Conservation (phyloP, 2,329 filamentous ascomycete genomes). For the Teratosphaeria viscida region DNA sequence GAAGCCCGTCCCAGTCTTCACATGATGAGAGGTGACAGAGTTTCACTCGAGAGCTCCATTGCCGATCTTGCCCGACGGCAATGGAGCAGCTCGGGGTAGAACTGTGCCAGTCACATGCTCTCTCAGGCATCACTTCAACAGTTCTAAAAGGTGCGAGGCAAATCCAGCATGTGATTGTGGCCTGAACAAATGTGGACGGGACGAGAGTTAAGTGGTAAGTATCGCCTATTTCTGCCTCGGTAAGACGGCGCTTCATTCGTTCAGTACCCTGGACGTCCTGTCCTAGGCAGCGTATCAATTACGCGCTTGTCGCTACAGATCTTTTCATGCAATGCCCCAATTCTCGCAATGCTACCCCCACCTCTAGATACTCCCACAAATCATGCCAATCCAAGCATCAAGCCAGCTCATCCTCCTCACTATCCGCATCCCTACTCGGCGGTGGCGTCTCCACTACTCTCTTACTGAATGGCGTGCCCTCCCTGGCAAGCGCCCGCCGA, state of each 20-base stretch:
- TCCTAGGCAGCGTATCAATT: neutral
- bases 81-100: neutral
- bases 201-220: no score
- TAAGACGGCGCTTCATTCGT: neutral
- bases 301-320: neutral
- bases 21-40: neutral
- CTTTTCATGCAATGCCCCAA: neutral
- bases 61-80: neutral
- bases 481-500: neutral
- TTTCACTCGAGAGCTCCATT: neutral
- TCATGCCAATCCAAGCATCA: neutral
- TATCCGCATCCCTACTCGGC: constrained; percentile 1
- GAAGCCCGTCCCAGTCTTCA: neutral
- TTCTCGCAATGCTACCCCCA: neutral
- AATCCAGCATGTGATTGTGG: no score
- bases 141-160: no score
- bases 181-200: no score
- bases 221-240: neutral
- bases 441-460: neutral
- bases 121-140: neutral
- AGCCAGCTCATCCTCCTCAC: constrained; percentile 9
- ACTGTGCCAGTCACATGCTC: neutral
- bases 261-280: neutral
- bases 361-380: neutral
- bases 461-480: neutral